Conservation (phyloP, 2,329 filamentous ascomycete genomes). For the Rhynchosporium agropyri region DNA sequence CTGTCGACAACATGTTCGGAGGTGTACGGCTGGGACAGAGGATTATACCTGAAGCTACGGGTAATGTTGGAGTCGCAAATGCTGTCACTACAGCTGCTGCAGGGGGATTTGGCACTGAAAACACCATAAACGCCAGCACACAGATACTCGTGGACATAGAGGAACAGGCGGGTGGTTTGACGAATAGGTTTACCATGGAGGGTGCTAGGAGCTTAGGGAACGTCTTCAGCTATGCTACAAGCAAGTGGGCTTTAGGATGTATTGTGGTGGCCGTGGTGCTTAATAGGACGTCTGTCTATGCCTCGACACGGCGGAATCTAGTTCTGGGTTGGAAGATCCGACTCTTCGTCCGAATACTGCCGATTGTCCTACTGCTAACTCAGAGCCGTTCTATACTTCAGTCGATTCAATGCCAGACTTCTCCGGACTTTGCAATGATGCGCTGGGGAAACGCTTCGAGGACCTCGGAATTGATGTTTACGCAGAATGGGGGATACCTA, state of each 20-base stretch:
- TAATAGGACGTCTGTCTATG: constrained; percentile 92
- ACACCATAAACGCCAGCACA: constrained; percentile 33
- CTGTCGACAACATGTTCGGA: constrained; percentile 55
- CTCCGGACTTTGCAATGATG: constrained; percentile 67
- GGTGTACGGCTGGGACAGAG: constrained; percentile 55
- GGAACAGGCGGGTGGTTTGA: constrained; percentile 46
- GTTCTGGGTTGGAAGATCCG: constrained; percentile 73
- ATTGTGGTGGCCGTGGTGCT: constrained; percentile 84
- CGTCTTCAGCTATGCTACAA: constrained; percentile 87
- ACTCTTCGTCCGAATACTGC: constrained; percentile 68
- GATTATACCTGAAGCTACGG: constrained; percentile 61
- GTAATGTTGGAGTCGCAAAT: constrained; percentile 47
- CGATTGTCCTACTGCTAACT: constrained; percentile 68
- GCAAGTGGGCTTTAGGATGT: constrained; percentile 88
- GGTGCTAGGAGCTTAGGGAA: constrained; percentile 73
- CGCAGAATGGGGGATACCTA: constrained; percentile 68
- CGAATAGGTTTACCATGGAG: constrained; percentile 58
- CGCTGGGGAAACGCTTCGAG: constrained; percentile 71
- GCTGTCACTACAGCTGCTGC: constrained; percentile 46
- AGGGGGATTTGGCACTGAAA: constrained; percentile 43
- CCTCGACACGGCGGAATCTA: constrained; percentile 81
- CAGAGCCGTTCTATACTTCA: constrained; percentile 75
- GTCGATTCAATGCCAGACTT: constrained; percentile 90
- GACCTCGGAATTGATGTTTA: constrained; percentile 69
- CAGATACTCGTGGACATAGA: constrained; percentile 45